These are phyloP conservation scores for Scheffersomyces quercinus DNA, from an alignment of 1,139 yeast species.

Conservation along the genomic window DNA sequence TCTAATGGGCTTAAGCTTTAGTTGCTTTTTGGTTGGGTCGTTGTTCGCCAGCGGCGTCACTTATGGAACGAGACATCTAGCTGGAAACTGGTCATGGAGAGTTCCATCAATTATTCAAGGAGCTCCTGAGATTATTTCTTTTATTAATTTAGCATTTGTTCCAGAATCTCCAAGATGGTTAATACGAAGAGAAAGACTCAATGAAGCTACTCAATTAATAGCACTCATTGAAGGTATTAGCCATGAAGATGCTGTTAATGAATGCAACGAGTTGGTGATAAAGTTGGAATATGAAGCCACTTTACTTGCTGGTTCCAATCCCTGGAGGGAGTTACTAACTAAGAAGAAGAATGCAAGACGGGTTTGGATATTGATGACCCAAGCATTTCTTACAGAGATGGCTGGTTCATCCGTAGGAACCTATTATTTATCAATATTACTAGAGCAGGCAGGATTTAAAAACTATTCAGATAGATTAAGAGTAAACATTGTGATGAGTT, in stretches of 20 bases:
- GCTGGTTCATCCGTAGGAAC: constrained; percentile 18
- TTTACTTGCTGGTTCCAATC: constrained; percentile 4
- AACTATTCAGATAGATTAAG: background rate
- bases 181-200: constrained; percentile 9
- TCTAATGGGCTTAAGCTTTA: background rate
- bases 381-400: constrained; percentile 15
- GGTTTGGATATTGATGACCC: constrained; percentile 10
- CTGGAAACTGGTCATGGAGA: constrained; percentile 19
- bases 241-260: background rate
- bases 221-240: constrained; percentile 7
- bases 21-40: constrained; percentile 11
- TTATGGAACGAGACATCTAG: constrained; percentile 11
- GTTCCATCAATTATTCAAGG: constrained; percentile 17
- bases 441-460: background rate
- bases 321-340: constrained; percentile 12
- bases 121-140: constrained; percentile 10
- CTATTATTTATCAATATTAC: constrained; percentile 9
- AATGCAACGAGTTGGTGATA: constrained; percentile 4
- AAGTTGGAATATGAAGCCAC: constrained; percentile 1
- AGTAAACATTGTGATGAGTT: background rate
- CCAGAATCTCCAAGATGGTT: constrained; percentile 19
- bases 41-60: constrained; percentile 8
- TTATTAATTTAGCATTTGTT: constrained; percentile 10
- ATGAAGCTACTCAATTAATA: constrained; percentile 10
- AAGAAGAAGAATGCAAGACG: constrained; percentile 11